Evolutionary conservation across 352 stramenopile species (phyloP), one percentile per base, ranked within the genome.

Genomic region (Pythium rishiriense): DNA sequence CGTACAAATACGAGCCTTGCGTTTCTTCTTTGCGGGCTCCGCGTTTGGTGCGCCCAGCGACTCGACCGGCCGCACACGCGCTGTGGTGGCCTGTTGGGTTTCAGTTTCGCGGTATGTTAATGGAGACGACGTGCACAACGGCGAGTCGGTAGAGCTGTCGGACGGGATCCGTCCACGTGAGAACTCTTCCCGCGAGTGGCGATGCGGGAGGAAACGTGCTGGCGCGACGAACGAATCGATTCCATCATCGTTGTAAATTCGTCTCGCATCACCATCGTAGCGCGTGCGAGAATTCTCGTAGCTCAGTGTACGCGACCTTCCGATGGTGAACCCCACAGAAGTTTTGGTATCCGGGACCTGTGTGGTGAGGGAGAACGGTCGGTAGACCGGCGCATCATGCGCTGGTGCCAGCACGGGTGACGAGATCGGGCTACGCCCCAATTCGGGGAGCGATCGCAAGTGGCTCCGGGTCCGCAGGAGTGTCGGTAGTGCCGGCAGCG

Each of bases 1-100:
- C 26, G 64, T 78, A 46, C 73, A 81, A 21, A 81, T 76, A 12
- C 73, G 67, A 14, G 68, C 68, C 46, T 81, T 81, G 25, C 73
- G 73, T 37, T 78, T 81, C 55, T 81, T 81, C 26, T 61, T 62
- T 1, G 33, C 35, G 11, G 12, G 26, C 26, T 43, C 47, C 1
- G 24, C 26, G 10, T 31, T 22, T 3, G 31, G 29, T 19, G 33
- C 45, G 19, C 9, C 26, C 25, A 9, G 7, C 37, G 24, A 1
- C 1, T 61, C 51, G 41, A 57, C 21, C 8, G 42, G 22, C n/a
- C 29, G 50, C 5, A 57, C 50, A 21, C 31, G 25, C 29, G 35
- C 50, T 24, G 50, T 19, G 21, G n/a, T 31, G 12, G 4, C 28
- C 2, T 21, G 31, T 4, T 21, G 50, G n/a, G 35, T 10, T 1